Evolutionary conservation across 2,329 filamentous ascomycete species (phyloP), one percentile per base, ranked within the genome.

Genomic region (Talaromyces sp.): DNA sequence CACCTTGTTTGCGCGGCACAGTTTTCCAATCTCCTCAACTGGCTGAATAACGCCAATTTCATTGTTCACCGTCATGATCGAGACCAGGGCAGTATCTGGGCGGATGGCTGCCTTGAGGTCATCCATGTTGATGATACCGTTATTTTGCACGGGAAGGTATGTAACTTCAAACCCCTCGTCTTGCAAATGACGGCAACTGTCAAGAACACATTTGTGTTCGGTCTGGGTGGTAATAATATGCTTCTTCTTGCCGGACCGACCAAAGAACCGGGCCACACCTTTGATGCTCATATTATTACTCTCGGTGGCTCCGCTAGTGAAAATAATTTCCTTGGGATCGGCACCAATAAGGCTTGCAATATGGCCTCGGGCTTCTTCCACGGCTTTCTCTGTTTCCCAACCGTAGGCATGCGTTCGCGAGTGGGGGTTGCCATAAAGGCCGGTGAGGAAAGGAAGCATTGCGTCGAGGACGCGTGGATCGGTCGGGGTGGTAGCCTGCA

Each of bases 251-350:
- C 92, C 93, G 2, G 86, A 88, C 62, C 91, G 87, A 67, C 92
- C 92, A 74, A 97, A 97, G 80, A 99, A 99, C 65, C 93, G 85
- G 22, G 95, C 93, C 9, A 99, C 93, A 65, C 95, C 95, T 80
- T 99, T 99, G 80, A 99, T 92, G 77, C 92, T 96, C 95, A 99
- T 99, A 72, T 99, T 99, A 79, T 99, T 99, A 74, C 92, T 97
- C 81, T 99, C 95, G 0, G 95, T 99, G 17, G 95, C 95, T 60
- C 95, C 95, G 70, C 93, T 97, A 7, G 95, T 99, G 79, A 99
- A 98, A 70, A 99, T 96, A 67, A 99, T 98, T 75, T 99, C 95
- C 78, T 99, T 99, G 6, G 95, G 82, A 74, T 99, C 92, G 30
- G 95, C 95, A 28, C 93, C 93, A 67, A 99, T 95, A 60, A 99